Percentiles rank a stretch among this genome's conserved stretches.
phyloP scores from a whole-genome alignment of 2,329 filamentous ascomycete species.

The Xylaria sp. region DNA sequence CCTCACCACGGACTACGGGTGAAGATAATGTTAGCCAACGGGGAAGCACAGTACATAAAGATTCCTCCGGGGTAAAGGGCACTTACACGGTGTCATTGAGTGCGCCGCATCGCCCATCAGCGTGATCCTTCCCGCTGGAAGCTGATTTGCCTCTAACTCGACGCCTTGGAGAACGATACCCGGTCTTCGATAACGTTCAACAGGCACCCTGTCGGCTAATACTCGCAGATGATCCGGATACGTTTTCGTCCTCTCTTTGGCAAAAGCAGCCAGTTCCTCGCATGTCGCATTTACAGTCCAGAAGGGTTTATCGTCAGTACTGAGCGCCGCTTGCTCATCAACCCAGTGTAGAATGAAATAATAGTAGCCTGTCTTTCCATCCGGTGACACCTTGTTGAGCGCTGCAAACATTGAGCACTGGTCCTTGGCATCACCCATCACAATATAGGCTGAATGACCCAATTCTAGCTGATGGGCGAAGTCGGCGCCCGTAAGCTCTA shows the following conservation, averaged over 20 bases:
- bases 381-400: conserved; percentile 13
- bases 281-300: conserved; percentile 14
- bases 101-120: conserved; percentile 14
- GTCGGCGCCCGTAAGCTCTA: conserved; percentile 7
- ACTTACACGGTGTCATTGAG: conserved; percentile 25
- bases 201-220: not conserved
- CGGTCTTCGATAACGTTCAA: conserved; percentile 10
- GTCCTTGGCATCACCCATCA: conserved; percentile 9
- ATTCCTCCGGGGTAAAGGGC: not conserved
- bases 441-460: conserved; percentile 16
- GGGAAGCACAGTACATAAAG: not conserved
- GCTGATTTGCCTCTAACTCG: conserved; percentile 10
- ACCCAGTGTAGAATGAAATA: conserved; percentile 23
- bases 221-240: conserved; percentile 13
- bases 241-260: not conserved
- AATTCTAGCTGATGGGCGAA: conserved; percentile 16
- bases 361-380: conserved; percentile 21
- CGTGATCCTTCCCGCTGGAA: not conserved
- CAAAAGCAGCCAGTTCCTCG: conserved; percentile 18
- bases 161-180: not conserved
- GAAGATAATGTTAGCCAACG: not conserved
- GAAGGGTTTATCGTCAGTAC: conserved; percentile 10
- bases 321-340: not conserved
- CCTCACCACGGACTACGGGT: conserved; percentile 23
- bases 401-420: conserved; percentile 16